Evolutionary conservation across 768 basidiomycete genomes (phyloP).

Genomic region (Suillus sp.): DNA sequence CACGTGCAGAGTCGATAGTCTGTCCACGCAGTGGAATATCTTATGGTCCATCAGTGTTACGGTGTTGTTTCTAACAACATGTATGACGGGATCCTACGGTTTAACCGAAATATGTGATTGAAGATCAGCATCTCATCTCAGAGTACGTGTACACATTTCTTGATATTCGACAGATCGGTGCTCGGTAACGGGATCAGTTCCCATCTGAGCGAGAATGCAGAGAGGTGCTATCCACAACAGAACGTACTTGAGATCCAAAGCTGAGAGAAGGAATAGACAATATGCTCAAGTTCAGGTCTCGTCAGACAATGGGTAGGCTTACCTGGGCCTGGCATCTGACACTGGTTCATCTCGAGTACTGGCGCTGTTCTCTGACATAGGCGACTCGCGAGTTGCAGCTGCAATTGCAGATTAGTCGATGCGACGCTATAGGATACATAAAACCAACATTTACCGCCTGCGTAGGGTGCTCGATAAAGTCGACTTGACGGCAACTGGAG

Average conservation of each 20-base stretch:
- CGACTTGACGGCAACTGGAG: background rate
- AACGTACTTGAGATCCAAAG: background rate
- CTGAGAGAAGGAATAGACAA: background rate
- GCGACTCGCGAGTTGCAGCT: background rate
- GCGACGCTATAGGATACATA: background rate
- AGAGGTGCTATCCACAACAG: background rate
- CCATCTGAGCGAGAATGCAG: background rate
- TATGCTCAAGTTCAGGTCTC: background rate
- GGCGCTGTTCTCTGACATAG: background rate
- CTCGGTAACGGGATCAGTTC: too few relatives aligned
- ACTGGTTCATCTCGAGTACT: background rate
- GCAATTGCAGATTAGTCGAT: background rate
- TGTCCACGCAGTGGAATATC: background rate
- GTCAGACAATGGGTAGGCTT: background rate
- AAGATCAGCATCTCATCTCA: too few relatives aligned
- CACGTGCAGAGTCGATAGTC: background rate
- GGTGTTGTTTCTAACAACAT: too few relatives aligned
- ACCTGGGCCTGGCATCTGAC: background rate
- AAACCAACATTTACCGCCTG: constrained; percentile 3
- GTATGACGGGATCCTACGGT: too few relatives aligned
- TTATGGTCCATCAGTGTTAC: background rate
- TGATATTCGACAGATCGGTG: too few relatives aligned
- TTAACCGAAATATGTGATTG: too few relatives aligned
- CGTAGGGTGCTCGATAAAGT: background rate
- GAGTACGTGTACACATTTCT: too few relatives aligned